Base-by-base conservation (phyloP, 2,329 filamentous ascomycete genomes). In the Alternaria ventricosa region DNA sequence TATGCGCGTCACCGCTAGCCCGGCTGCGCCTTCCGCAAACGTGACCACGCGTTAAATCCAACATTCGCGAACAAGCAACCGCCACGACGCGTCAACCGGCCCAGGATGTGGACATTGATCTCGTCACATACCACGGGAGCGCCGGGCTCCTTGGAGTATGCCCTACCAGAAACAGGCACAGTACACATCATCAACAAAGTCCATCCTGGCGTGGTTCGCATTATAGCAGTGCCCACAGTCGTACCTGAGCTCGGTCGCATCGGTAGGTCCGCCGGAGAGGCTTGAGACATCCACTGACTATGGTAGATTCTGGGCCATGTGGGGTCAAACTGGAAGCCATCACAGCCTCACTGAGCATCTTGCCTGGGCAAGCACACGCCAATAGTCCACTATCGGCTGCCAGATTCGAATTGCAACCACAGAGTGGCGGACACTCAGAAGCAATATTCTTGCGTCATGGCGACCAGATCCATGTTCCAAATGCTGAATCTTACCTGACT, bases 291-390 rank as follows among this genome's bases (percentile, higher is more conserved):
- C 10, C 13, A 9, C 59, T 65, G 41, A 65, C 55, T 9, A 9
- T 27, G n/a, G 18, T 51, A 65, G 76, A 56, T 36, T 53, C 67
- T 18, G 66, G 64, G 5, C 45, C 58, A 8, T 72, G 66, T 43
- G 71, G 71, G 23, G 66, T 69, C 11, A 78, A 76, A 41, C 53
- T 79, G 4, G 63, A 75, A 57, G 74, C 75, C n/a, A 25, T 75
- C 5, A 18, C 30, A 6, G 55, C 68, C 9, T 60, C 54, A 20
- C 44, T 79, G 20, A 57, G 33, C 10, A 64, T 79, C 23, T 27
- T 63, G 18, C 70, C 75, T 30, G 57, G 36, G 22, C 53, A 63
- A 36, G 47, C 61, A 3, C 46, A 50, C 44, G 22, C 7, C 30
- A 15, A 10, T 20, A 36, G 22, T 50, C n/a, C 25, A 27, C 11